These are phyloP conservation scores for Saccharum officinarum DNA, from an alignment of 176 grass and related monocot species.

Conservation along the genomic window DNA sequence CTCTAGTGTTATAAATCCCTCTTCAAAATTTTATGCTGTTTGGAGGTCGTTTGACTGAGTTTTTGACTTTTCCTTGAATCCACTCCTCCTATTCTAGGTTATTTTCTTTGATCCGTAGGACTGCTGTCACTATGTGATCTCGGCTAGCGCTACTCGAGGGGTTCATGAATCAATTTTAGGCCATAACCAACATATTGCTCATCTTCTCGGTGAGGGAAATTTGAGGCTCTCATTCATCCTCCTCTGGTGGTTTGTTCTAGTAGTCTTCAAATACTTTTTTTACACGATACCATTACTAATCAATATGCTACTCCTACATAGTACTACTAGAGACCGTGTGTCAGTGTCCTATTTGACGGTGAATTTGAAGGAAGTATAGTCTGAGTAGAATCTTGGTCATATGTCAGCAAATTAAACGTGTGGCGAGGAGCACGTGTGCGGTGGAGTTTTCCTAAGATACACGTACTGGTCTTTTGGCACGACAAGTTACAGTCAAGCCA, in stretches of 20 bases:
- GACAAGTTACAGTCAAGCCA: not conserved
- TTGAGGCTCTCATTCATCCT: not conserved
- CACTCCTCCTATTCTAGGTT: too few relatives aligned
- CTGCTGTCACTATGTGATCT: too few relatives aligned
- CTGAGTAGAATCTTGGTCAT: not conserved
- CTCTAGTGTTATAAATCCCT: too few relatives aligned
- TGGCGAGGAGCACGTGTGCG: not conserved
- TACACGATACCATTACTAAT: not conserved
- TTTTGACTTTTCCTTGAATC: too few relatives aligned
- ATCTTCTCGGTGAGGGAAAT: not conserved
- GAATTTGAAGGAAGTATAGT: not conserved
- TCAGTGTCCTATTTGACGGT: not conserved
- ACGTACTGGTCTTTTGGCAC: not conserved
- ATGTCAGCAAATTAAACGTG: not conserved
- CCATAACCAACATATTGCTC: not conserved
- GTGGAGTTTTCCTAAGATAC: not conserved
- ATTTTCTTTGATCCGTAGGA: too few relatives aligned
- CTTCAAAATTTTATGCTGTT: too few relatives aligned
- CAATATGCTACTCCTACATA: not conserved
- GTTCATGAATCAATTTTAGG: too few relatives aligned
- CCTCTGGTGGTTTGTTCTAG: not conserved
- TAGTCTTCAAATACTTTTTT: not conserved
- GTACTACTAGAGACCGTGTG: not conserved
- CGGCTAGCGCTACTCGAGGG: too few relatives aligned
- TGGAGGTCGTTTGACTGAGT: too few relatives aligned